Base-by-base conservation (phyloP, 1,284 basidiomycete species). In the Naganishia albida region DNA sequence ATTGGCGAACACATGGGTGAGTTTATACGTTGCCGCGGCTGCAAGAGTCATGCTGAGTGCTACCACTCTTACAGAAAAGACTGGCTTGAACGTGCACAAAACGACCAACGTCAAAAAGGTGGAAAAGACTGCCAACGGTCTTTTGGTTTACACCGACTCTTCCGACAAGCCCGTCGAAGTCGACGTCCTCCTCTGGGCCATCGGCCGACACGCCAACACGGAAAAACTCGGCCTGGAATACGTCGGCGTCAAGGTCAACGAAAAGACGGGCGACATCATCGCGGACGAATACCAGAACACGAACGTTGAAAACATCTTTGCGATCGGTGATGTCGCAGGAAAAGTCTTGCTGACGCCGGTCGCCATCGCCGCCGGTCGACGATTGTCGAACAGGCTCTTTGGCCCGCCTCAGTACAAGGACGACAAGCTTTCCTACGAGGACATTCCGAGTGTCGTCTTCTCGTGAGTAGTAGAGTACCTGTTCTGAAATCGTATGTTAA, bases 271-370 rank as follows among this genome's bases (percentile, higher is more conserved):
- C 38, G 86, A 96, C 74, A 83, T 99, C 64, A 72, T 89, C 39
- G 92, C 93, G 44, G 91, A 99, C 80, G 90, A 95, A 75, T 97
- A 87, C 77, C 95, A 99, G 82, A 86, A 88, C 74, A 86, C 91
- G 56, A 86, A 81, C 67, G 85, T 93, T 18, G 80, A 84, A 20
- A 83, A 85, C 64, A 83, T 99, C 70, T 88, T 85, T 62, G 86
- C 93, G 3, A 88, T 99, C 67, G 96, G 95, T 10, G 95, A 99
- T 76, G 91, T 94, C 16, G 86, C 86, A 69, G 95, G 95, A 67
- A 94, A 95, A 80, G 91, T 87, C 26, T 81, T 94, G 30, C 83
- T 99, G 67, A 99, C 95, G 0, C 95, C 96, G n/a, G 96, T 99
- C 7, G 96, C 95, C 25, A 96, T 99, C 68, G 95, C 95, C 54